Conservation (phyloP, 2,329 filamentous ascomycete species). For the Cercospora brassicicola region DNA sequence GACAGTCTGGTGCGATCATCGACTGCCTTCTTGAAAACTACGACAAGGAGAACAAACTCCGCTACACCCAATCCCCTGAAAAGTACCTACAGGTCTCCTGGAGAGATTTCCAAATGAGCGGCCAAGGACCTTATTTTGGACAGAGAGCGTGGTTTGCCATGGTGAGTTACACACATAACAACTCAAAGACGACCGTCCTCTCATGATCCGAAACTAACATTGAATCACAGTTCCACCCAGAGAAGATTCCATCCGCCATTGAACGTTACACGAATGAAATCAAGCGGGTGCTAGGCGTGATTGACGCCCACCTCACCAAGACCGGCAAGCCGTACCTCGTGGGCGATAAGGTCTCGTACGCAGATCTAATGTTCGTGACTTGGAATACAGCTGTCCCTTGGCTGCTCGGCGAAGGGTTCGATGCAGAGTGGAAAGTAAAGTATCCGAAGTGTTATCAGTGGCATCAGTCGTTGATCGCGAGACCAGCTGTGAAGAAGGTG, state of each 20-base stretch:
- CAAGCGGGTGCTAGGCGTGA: constrained; percentile 47
- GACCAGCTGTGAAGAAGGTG: constrained; percentile 35
- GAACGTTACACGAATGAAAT: constrained; percentile 50
- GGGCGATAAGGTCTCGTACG: constrained; percentile 46
- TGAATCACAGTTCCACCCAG: constrained; percentile 15
- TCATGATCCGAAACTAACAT: too few species aligned
- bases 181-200: too few species aligned
- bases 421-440: constrained; percentile 30
- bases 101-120: constrained; percentile 36
- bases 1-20: constrained; percentile 32
- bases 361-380: constrained; percentile 45
- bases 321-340: constrained; percentile 44
- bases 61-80: constrained; percentile 29
- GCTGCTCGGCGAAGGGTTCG: constrained; percentile 26
- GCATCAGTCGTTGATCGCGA: constrained; percentile 33
- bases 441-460: constrained; percentile 33
- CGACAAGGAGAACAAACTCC: constrained; percentile 34
- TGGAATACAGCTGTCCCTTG: constrained; percentile 36
- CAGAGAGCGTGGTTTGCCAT: constrained; percentile 48
- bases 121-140: constrained; percentile 43
- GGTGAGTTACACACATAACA: constrained; percentile 36
- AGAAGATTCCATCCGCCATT: constrained; percentile 42
- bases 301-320: constrained; percentile 43
- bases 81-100: constrained; percentile 35
- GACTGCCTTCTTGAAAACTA: constrained; percentile 37